Conservation (phyloP, 805 yeast genomes). For the Blastobotrys attinorum region DNA sequence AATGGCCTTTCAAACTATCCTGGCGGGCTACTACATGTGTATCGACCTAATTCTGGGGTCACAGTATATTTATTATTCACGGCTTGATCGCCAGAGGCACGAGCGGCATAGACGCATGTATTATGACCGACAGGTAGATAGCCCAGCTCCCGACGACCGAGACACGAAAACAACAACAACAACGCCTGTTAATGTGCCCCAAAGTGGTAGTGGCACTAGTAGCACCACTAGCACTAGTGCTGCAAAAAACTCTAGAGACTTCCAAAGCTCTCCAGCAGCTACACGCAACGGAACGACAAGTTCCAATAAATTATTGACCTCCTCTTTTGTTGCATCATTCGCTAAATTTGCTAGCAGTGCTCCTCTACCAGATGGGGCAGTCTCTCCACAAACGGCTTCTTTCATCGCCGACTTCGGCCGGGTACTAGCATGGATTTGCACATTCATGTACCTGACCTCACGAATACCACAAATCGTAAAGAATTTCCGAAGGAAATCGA, state of each 20-base stretch:
- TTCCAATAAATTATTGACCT: constrained; percentile 15
- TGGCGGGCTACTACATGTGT: constrained; percentile 64
- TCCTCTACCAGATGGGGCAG: constrained; percentile 2
- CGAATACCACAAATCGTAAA: constrained; percentile 79
- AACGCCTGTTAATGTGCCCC: too few relatives aligned
- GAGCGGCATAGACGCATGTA: background rate
- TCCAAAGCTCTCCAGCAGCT: too few relatives aligned
- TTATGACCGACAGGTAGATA: background rate
- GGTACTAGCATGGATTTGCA: constrained; percentile 70
- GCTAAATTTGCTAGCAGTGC: constrained; percentile 17
- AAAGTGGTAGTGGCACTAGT: background rate
- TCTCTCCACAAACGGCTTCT: background rate
- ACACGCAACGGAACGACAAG: too few relatives aligned
- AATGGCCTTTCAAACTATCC: constrained; percentile 66
- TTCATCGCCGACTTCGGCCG: constrained; percentile 31
- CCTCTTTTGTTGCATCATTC: constrained; percentile 29
- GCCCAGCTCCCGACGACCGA: constrained; percentile 4
- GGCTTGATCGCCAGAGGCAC: constrained; percentile 10
- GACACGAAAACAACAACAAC: too few relatives aligned
- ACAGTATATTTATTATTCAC: constrained; percentile 65
- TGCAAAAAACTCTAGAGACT: too few relatives aligned
- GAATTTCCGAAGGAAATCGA: constrained; percentile 71
- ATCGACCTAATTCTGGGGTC: constrained; percentile 61
- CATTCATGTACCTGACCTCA: constrained; percentile 64
- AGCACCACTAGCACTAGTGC: too few relatives aligned